These are phyloP conservation scores for Schizopora paradoxa DNA, from an alignment of 1,284 basidiomycete genomes.

Conservation along the genomic window DNA sequence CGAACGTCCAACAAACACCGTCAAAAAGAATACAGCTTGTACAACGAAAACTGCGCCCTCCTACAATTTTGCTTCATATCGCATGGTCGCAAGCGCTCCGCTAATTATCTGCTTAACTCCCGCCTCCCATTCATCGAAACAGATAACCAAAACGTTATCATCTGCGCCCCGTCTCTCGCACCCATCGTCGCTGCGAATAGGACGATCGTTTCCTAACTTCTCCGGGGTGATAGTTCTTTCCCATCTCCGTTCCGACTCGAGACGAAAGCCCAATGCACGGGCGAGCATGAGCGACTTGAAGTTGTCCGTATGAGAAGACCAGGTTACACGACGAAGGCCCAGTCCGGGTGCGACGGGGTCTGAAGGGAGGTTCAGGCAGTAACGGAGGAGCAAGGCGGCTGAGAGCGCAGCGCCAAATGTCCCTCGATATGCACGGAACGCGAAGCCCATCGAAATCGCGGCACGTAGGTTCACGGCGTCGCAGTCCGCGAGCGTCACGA, in stretches of 20 bases:
- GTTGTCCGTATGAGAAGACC: slow-evolving; percentile 52
- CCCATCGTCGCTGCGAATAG: slow-evolving; percentile 37
- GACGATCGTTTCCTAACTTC: slow-evolving; percentile 31
- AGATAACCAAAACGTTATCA: slow-evolving; percentile 42
- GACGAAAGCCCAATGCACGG: slow-evolving; percentile 53
- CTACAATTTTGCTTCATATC: no score
- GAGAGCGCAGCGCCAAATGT: slow-evolving; percentile 62
- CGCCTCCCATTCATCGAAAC: slow-evolving; percentile 62
- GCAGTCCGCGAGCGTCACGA: slow-evolving; percentile 27
- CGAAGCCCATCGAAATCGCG: slow-evolving; percentile 40
- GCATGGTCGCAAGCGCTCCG: no score
- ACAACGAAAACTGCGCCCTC: no score
- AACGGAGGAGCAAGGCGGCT: slow-evolving; percentile 52
- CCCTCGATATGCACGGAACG: slow-evolving; percentile 51
- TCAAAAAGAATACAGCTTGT: no score
- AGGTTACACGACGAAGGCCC: slow-evolving; percentile 59
- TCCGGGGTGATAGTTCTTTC: slow-evolving; percentile 37
- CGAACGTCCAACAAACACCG: no score
- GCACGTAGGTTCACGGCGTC: slow-evolving; percentile 32
- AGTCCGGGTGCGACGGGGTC: slow-evolving; percentile 36
- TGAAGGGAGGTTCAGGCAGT: slow-evolving; percentile 44
- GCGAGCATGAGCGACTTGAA: slow-evolving; percentile 44
- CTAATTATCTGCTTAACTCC: slow-evolving; percentile 7
- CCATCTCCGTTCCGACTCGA: slow-evolving; percentile 55
- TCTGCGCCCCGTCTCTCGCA: slow-evolving; percentile 38